Base-by-base conservation (phyloP, 2,329 filamentous ascomycete genomes). In the Trematosphaeria pertusa region DNA sequence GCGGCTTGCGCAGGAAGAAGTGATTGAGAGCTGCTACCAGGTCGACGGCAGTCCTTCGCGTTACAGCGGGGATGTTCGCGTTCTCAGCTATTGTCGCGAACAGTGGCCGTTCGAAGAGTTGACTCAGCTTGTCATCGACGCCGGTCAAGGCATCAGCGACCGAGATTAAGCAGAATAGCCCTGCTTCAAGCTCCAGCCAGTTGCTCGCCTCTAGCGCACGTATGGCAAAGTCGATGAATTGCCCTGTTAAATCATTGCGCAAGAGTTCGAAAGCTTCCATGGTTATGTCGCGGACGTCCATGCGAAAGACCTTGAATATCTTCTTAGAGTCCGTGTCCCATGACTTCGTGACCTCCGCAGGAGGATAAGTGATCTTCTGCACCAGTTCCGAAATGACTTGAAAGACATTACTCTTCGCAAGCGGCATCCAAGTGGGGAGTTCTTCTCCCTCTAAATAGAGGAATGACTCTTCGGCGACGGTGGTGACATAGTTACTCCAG, bases 201-300 rank as follows among this genome's bases (percentile, higher is more conserved):
- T 75, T 62, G 24, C 69, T 64, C 6, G 60, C 52, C 18, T 71
- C 59, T 8, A 81, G 59, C 9, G 75, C 72, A 19, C 65, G 65
- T 12, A 76, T 44, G 11, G 74, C 69, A 38, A 79, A 70, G 21
- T 74, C 62, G 32, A 79, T 72, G 50, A 82, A 73, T 31, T 75
- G 73, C 39, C 74, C 70, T 6, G 81, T 72, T 52, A 82, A 62
- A 15, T 63, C 62, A 11, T 73, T 67, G 3, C 76, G 75, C 9
- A 81, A 63, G n/a, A 76, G 64, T 3, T 85, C 78, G 58, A 86
- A 92, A 2, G 87, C 82, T 2, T 87, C 85, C 56, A 91, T 84
- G 20, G 94, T 76, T 39, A 94, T 80, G 65, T 95, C 89, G 39
- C 83, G 81, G n/a, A 92, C 85, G 61, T 95, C 90, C 57, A 88